Evolutionary conservation across 371 early-diverging fungal genomes (phyloP).

Genomic region (Neoconidiobolus thromboides): DNA sequence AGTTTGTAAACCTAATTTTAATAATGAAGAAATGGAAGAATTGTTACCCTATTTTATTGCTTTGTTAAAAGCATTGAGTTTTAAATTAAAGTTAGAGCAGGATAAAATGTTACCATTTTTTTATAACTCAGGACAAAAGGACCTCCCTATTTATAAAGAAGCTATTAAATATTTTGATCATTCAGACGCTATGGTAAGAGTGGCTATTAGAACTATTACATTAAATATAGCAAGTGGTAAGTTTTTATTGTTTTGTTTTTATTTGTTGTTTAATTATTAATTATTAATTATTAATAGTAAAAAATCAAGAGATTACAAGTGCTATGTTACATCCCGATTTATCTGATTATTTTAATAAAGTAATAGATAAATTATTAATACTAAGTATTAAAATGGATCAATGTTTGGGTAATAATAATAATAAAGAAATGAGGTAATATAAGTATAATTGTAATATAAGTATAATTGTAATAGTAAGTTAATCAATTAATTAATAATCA

Average conservation of each 20-base stretch:
- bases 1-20: background rate
- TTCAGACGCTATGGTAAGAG: background rate
- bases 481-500: no score
- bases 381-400: no score
- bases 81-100: background rate
- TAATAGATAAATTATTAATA: no score
- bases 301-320: no score
- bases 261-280: background rate
- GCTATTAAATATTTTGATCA: background rate
- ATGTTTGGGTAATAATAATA: no score
- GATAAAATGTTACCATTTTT: background rate
- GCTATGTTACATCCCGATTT: no score
- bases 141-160: background rate
- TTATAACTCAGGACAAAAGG: no score
- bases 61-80: background rate
- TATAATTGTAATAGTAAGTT: no score
- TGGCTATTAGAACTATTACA: background rate
- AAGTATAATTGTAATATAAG: no score
- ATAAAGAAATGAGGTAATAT: no score
- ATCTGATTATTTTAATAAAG: no score
- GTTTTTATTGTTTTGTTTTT: background rate
- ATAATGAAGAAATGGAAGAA: background rate
- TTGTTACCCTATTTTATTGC: background rate
- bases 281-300: no score
- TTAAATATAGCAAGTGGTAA: background rate